Evolutionary conservation across 768 basidiomycete species (phyloP).

Genomic region (Calocera cornea): DNA sequence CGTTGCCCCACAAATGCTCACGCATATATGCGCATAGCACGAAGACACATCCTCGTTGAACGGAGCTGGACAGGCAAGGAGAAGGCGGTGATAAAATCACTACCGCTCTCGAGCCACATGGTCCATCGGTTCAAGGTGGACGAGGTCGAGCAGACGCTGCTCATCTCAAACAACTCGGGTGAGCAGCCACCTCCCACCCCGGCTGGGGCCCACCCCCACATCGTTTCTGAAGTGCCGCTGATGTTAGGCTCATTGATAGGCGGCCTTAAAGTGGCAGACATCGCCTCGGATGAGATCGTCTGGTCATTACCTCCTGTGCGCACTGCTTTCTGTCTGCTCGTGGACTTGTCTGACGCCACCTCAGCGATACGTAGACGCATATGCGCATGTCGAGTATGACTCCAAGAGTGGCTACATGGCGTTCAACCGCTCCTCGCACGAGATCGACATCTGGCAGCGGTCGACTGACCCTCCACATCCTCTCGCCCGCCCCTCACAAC

Average conservation of each 20-base stretch:
- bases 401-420: slow-evolving; percentile 45
- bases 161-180: slow-evolving; percentile 41
- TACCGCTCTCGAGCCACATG: slow-evolving; percentile 8
- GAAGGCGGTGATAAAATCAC: neutral
- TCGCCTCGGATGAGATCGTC: slow-evolving; percentile 35
- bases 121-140: slow-evolving; percentile 73
- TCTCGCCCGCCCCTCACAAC: neutral
- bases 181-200: neutral
- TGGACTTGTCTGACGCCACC: neutral
- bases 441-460: neutral
- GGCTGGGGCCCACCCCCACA: neutral
- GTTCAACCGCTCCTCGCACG: slow-evolving; percentile 38
- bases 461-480: neutral
- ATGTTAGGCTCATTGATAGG: slow-evolving; percentile 23
- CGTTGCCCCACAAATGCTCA: neutral
- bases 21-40: neutral
- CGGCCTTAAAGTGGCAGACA: slow-evolving; percentile 45
- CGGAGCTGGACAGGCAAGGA: slow-evolving; percentile 6
- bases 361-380: slow-evolving; percentile 35
- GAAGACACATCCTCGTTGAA: slow-evolving; percentile 3
- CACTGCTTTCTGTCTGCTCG: neutral
- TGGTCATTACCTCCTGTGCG: slow-evolving; percentile 51
- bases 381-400: slow-evolving; percentile 61
- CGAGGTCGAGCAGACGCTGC: slow-evolving; percentile 37
- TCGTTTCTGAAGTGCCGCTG: neutral